Percentiles rank a stretch among this genome's conserved stretches.
Conservation (phyloP, 2,329 filamentous ascomycete genomes). For the Cladosporium sp. region DNA sequence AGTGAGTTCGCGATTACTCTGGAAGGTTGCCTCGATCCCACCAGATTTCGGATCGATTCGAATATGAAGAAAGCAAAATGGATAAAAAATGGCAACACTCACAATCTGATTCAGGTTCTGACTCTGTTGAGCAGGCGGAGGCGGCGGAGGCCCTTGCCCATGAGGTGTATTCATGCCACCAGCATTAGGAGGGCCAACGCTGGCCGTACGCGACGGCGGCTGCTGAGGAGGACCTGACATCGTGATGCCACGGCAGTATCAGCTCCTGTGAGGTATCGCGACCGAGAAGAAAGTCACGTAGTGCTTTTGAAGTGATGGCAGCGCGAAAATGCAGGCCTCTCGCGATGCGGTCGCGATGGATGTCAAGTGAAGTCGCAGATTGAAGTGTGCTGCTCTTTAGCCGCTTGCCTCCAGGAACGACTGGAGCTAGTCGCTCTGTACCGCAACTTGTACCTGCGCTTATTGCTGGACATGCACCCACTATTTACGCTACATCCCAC, state of each 20-base stretch:
- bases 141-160: slow-evolving; percentile 32
- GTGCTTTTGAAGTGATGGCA: background rate
- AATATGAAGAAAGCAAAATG: background rate
- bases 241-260: background rate
- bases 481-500: too few relatives aligned
- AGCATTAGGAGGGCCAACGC: slow-evolving; percentile 30
- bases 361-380: background rate
- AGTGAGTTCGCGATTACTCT: background rate
- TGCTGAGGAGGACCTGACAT: slow-evolving; percentile 24
- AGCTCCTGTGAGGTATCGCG: background rate
- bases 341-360: background rate
- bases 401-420: background rate
- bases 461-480: too few relatives aligned
- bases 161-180: slow-evolving; percentile 41
- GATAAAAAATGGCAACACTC: slow-evolving; percentile 40
- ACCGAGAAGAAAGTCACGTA: background rate
- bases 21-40: background rate
- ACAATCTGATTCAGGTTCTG: slow-evolving; percentile 96
- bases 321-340: background rate
- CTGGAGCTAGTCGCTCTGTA: too few relatives aligned
- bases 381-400: background rate
- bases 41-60: background rate
- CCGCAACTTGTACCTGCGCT: too few relatives aligned
- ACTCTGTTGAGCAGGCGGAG: slow-evolving; percentile 56
- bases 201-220: slow-evolving; percentile 32